Percentiles rank a stretch among this genome's conserved stretches.
Conservation (phyloP, 495 filamentous ascomycete genomes). For the Hypoxylon rickii region DNA sequence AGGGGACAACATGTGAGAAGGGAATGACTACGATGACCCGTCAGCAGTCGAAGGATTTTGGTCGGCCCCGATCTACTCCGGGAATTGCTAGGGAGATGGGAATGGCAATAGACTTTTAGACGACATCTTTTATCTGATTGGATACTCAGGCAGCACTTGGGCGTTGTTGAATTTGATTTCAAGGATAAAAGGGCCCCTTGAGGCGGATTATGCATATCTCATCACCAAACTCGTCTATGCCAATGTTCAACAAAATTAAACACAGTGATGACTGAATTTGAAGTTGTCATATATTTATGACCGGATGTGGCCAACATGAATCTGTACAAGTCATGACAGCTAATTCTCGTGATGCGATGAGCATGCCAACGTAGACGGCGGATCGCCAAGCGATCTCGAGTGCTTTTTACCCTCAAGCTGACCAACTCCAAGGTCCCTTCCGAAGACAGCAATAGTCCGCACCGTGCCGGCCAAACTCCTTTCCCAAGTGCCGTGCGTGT, state of each 20-base stretch:
- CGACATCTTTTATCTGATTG: no score
- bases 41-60: no score
- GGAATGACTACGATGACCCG: no score
- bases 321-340: conserved; percentile 4
- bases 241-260: not conserved
- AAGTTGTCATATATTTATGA: conserved; percentile 19
- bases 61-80: no score
- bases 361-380: conserved; percentile 2
- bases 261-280: not conserved
- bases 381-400: conserved; percentile 1
- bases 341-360: conserved; percentile 8
- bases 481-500: conserved; percentile 1
- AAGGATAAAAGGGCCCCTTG: no score
- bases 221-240: not conserved
- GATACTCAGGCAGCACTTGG: no score
- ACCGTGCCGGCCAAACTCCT: conserved; percentile 1
- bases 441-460: conserved; percentile 5
- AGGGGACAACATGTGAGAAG: not conserved
- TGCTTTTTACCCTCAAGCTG: not conserved
- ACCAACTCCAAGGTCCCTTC: conserved; percentile 7
- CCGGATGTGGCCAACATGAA: conserved; percentile 5
- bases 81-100: no score
- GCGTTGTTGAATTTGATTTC: no score
- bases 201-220: no score
- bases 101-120: no score